Conservation (phyloP, 164 flowering plant species). For the Sedum album region DNA sequence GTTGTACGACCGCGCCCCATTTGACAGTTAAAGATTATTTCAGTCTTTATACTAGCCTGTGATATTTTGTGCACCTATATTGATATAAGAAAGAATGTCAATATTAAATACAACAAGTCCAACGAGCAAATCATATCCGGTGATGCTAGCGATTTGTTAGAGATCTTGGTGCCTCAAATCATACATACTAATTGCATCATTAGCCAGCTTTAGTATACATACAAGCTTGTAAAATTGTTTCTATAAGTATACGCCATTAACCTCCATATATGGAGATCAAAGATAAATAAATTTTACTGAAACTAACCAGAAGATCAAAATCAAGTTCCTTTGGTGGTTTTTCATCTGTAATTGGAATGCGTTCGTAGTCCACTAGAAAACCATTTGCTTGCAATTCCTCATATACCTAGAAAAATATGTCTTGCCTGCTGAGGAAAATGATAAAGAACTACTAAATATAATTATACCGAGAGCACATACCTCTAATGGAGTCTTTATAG, state of each 20-base stretch:
- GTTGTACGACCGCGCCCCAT: constrained; percentile 99
- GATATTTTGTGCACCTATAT: constrained; percentile 70
- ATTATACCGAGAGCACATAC: constrained; percentile 23
- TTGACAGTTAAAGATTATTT: constrained; percentile 89
- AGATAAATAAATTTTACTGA: neutral
- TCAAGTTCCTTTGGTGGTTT: constrained; percentile 91
- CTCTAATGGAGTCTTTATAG: constrained; percentile 85
- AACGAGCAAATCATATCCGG: neutral
- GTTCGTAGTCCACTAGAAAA: constrained; percentile 83
- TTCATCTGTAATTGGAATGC: constrained; percentile 94
- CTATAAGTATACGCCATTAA: neutral
- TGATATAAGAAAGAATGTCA: constrained; percentile 1
- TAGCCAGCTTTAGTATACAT: neutral
- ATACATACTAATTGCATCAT: neutral
- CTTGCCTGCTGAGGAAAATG: neutral
- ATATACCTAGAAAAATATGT: constrained; percentile 45
- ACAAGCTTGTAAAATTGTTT: neutral
- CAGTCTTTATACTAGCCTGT: constrained; percentile 58
- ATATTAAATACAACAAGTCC: neutral
- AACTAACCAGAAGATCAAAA: constrained; percentile 83
- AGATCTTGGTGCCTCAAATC: neutral
- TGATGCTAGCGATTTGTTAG: neutral
- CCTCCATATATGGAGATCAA: neutral
- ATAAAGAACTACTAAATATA: neutral
- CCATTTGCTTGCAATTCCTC: constrained; percentile 66